Base-by-base conservation (phyloP, 495 filamentous ascomycete species). In the Choiromyces venosus region DNA sequence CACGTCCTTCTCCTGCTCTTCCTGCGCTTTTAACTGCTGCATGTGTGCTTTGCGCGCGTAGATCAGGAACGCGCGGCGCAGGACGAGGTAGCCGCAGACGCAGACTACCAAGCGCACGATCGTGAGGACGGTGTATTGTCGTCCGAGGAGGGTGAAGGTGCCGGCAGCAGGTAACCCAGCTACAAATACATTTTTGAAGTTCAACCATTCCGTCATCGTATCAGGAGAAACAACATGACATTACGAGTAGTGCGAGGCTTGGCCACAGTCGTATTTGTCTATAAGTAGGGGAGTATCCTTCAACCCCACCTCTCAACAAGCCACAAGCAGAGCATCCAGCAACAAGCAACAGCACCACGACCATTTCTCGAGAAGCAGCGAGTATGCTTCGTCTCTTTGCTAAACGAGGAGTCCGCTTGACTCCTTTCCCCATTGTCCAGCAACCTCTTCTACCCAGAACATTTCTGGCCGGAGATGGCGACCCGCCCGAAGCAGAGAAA, bases 1-100 rank as follows among this genome's bases (percentile, higher is more conserved):
- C 52, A 66, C 56, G 69, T 52, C 10, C 73, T 74, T 12, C 33
- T 61, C 0, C 74, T 70, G 16, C 70, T 67, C 40, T 69, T 21
- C 0, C 65, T 67, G 68, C 73, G 75, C 73, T 68, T 69, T 36
- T 71, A 73, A 21, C 76, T 67, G 46, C 56, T 67, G 36, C 72
- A 74, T 67, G 76, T 74, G 74, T 67, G 72, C 37, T 77, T 77
- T 0, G 70, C 75, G 37, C 69, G 74, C 69, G 72, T 65, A 16
- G 25, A 76, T 77, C 35, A 77, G 69, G 29, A 77, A n/a, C 61
- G 76, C 76, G 0, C 74, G 75, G 0, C 75, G 75, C 36, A 77
- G 66, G 5, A 77, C 37, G 29, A 77, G 74, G 56, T 77, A 77
- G 2, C 74, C 75, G 37, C 75, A 74, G 66, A 77, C 29, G n/a